These are phyloP conservation scores for Pseudogymnoascus verrucosus DNA, from an alignment of 2,329 filamentous ascomycete species.

Conservation along the genomic window DNA sequence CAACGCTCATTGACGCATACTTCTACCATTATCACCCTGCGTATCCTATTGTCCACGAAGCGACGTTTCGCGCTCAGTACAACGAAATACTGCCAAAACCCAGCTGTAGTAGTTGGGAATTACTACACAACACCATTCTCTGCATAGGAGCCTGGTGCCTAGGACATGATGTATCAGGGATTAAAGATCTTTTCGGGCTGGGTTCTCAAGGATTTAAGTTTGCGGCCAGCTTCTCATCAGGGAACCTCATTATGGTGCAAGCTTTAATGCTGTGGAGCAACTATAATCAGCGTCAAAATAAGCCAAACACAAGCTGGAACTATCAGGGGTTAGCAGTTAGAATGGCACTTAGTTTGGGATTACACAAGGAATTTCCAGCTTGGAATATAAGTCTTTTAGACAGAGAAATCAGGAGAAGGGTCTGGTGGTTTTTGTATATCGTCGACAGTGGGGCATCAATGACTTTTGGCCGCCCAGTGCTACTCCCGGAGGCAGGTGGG, in stretches of 20 bases:
- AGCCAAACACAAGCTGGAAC: slow-evolving; percentile 41
- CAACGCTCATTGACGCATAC: slow-evolving; percentile 1
- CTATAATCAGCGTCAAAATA: slow-evolving; percentile 39
- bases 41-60: slow-evolving; percentile 10
- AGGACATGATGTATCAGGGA: slow-evolving; percentile 22
- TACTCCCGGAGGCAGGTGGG: background rate
- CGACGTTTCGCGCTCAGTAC: slow-evolving; percentile 18
- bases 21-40: slow-evolving; percentile 1
- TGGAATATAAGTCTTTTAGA: slow-evolving; percentile 21
- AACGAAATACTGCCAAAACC: slow-evolving; percentile 28
- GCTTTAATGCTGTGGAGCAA: slow-evolving; percentile 29
- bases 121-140: slow-evolving; percentile 30
- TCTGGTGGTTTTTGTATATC: slow-evolving; percentile 19
- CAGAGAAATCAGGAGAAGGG: slow-evolving; percentile 16
- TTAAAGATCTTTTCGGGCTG: slow-evolving; percentile 21
- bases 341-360: slow-evolving; percentile 40
- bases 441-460: slow-evolving; percentile 10
- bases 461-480: background rate
- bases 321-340: slow-evolving; percentile 38
- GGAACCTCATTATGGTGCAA: slow-evolving; percentile 28
- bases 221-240: slow-evolving; percentile 23
- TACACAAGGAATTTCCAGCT: slow-evolving; percentile 35
- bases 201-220: slow-evolving; percentile 12
- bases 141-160: slow-evolving; percentile 31
- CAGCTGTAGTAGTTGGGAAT: slow-evolving; percentile 24